Evolutionary conservation across 805 yeast genomes (phyloP), one percentile per base, ranked within the genome.

Genomic region (Saturnispora hagleri): DNA sequence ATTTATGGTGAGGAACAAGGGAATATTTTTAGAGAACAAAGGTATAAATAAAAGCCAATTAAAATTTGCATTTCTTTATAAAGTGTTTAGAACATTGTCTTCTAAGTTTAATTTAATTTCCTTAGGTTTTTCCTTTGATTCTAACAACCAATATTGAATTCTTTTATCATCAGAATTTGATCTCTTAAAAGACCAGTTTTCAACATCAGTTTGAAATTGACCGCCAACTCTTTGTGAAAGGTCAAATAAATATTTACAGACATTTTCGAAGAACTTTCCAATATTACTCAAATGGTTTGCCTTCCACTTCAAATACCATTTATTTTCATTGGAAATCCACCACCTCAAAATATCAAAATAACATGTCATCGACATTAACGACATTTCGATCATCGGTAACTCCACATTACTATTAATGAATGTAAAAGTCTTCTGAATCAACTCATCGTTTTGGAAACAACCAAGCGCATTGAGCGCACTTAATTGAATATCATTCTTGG

Each of bases 371-470:
- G 64, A 73, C 36, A 81, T 60, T n/a, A 84, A 64, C 0, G 78
- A 80, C 48, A 77, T 58, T 57, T 82, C 89, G 43, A 82, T 73
- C 59, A 77, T 62, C 28, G 69, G 71, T 8, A 76, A 69, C 56
- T 80, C 84, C 50, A 80, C 74, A 60, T 82, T 83, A 44, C 76
- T 75, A 50, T 67, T 62, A 13, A 83, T 77, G 60, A 75, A 82
- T 55, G 81, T 81, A 55, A 84, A 69, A 0, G 81, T 73, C 59
- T 80, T 79, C 38, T 69, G 68, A 28, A 79, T 70, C 51, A 82
- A 62, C 15, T 76, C 78, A 8, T 62, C 63, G 46, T 73, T 72
- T 10, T 65, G 58, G 22, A 73, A 71, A 58, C 73, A 81, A 0
- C 84, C 80, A 17, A 84, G 63, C 3, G 84, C 72, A 36, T 76